phyloP scores from a whole-genome alignment of 2,329 filamentous ascomycete species.

The Myriosclerotinia curreyana region DNA sequence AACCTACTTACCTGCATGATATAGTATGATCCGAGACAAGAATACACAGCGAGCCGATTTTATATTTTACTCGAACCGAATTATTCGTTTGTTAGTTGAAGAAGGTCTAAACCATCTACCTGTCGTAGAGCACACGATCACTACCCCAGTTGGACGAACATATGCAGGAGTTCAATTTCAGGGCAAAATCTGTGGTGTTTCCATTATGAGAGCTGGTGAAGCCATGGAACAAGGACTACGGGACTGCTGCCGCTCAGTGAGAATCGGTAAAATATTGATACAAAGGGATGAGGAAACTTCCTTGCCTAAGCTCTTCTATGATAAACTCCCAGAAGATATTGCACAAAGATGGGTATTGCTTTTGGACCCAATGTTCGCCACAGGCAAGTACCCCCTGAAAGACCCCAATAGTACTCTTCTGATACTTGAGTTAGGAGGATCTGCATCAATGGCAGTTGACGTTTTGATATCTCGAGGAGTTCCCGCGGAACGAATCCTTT shows the following conservation, averaged over 20 bases:
- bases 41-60: conserved; percentile 91
- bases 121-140: conserved; percentile 82
- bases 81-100: conserved; percentile 93
- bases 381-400: conserved; percentile 55
- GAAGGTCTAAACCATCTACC: conserved; percentile 96
- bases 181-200: conserved; percentile 97
- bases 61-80: conserved; percentile 98
- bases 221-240: conserved; percentile 97
- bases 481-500: conserved; percentile 90
- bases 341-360: conserved; percentile 88
- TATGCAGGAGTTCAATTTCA: conserved; percentile 94
- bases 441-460: conserved; percentile 94
- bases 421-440: conserved; percentile 64
- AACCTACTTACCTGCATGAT: conserved; percentile 23
- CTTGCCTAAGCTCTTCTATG: conserved; percentile 91
- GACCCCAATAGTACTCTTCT: conserved; percentile 7
- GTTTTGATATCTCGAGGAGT: conserved; percentile 87
- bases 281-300: conserved; percentile 95
- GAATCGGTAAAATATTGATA: conserved; percentile 98
- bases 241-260: conserved; percentile 95
- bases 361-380: conserved; percentile 98
- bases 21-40: conserved; percentile 91
- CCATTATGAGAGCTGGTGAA: conserved; percentile 97
- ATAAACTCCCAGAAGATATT: conserved; percentile 95
- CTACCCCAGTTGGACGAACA: conserved; percentile 81